A percentile compares a stretch with the other conserved stretches of the same genome.
Conservation (phyloP, 2,329 filamentous ascomycete species). For the Aspergillus candidus region DNA sequence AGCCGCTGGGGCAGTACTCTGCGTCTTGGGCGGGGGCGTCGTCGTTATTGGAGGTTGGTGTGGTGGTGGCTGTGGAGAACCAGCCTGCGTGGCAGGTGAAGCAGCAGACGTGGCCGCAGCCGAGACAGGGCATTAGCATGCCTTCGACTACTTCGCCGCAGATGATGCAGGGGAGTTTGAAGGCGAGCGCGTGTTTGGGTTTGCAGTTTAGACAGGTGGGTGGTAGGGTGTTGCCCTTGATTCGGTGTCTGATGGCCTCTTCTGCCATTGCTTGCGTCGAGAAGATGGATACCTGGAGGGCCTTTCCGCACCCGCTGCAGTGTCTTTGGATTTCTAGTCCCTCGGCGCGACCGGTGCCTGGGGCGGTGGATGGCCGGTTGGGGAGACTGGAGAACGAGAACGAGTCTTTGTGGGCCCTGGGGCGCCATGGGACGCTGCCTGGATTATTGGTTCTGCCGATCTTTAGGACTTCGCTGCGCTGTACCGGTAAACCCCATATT, state of each 20-base stretch:
- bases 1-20: conserved; percentile 41
- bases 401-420: conserved; percentile 22
- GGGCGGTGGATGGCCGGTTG: conserved; percentile 7
- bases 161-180: conserved; percentile 38
- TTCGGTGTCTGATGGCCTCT: conserved; percentile 16
- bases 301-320: conserved; percentile 37
- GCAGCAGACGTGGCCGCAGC: conserved; percentile 45
- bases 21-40: conserved; percentile 13
- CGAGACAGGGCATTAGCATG: conserved; percentile 42
- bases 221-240: conserved; percentile 11
- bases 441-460: conserved; percentile 40
- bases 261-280: conserved; percentile 16
- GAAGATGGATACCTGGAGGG: conserved; percentile 34
- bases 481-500: conserved; percentile 52
- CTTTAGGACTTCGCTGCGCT: conserved; percentile 54
- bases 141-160: conserved; percentile 40
- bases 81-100: conserved; percentile 40
- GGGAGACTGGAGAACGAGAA: conserved; percentile 17
- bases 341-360: conserved; percentile 11
- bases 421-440: conserved; percentile 17
- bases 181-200: conserved; percentile 27
- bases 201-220: conserved; percentile 33
- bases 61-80: conserved; percentile 25
- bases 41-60: not conserved
- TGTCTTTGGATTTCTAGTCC: conserved; percentile 39